Evolutionary conservation across 495 filamentous ascomycete species (phyloP).

Genomic region (Filosporella fistucella): DNA sequence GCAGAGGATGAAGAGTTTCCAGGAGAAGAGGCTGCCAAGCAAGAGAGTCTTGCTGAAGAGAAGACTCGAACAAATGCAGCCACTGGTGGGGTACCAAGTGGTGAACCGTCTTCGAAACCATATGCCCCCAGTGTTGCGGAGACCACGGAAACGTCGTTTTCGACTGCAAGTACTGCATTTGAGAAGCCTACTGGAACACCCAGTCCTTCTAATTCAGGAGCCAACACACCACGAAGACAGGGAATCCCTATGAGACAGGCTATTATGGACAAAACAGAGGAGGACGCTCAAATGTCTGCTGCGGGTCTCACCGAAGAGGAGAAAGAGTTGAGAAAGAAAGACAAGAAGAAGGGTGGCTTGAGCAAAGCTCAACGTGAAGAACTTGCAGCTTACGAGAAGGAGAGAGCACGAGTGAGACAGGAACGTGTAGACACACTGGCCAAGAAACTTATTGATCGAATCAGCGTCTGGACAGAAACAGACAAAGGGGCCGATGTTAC

Average conservation of each 20-base stretch:
- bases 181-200: conserved; percentile 17
- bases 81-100: background rate
- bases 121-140: conserved; percentile 10
- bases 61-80: conserved; percentile 12
- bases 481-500: conserved; percentile 86
- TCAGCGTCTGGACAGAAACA: conserved; percentile 96
- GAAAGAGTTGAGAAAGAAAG: conserved; percentile 66
- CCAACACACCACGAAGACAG: conserved; percentile 56
- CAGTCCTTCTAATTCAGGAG: conserved; percentile 25
- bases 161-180: conserved; percentile 1
- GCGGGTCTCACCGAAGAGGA: conserved; percentile 72
- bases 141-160: background rate
- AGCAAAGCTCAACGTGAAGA: conserved; percentile 89
- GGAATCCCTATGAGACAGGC: conserved; percentile 73
- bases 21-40: conserved; percentile 39
- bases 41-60: conserved; percentile 40
- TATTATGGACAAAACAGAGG: conserved; percentile 84
- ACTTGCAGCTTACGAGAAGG: conserved; percentile 79
- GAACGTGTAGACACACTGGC: conserved; percentile 82
- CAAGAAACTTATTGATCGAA: conserved; percentile 80
- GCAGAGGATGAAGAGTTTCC: conserved; percentile 60
- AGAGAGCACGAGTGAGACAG: conserved; percentile 79
- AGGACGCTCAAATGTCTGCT: conserved; percentile 69
- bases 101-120: conserved; percentile 1
- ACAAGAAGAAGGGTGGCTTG: conserved; percentile 84